Percentiles rank a stretch among this genome's conserved stretches.
Evolutionary conservation across 495 filamentous ascomycete genomes (phyloP).

Genomic region (Aspergillus sparsus): DNA sequence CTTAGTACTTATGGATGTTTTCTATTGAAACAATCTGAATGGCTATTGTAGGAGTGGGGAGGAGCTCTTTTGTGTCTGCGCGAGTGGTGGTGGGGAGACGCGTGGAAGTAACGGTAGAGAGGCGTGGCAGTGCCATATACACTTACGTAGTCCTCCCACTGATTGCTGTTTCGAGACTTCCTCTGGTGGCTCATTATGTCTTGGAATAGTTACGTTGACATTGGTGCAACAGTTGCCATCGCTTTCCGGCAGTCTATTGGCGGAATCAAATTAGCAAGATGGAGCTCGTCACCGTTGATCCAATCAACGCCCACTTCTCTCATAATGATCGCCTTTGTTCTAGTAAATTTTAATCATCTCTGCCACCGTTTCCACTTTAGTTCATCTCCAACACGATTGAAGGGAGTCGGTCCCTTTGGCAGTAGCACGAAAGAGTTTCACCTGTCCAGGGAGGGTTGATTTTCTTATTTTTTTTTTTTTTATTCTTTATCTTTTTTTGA

Average conservation of each 20-base stretch:
- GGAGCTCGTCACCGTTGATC: slow-evolving; percentile 3
- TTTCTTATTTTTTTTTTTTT: too few relatives aligned
- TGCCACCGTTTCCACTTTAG: background rate
- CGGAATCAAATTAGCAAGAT: background rate
- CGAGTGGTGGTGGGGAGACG: background rate
- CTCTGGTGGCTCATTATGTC: background rate
- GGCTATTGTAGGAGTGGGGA: too few relatives aligned
- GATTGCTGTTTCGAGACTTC: background rate
- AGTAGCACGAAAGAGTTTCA: background rate
- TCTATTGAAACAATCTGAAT: background rate
- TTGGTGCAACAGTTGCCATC: background rate
- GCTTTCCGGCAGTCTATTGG: slow-evolving; percentile 1
- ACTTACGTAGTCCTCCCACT: background rate
- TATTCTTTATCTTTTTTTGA: background rate
- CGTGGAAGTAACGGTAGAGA: background rate
- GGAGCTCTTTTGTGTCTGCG: too few relatives aligned
- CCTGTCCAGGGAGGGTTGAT: background rate
- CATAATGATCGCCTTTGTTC: slow-evolving; percentile 6
- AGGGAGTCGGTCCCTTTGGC: background rate
- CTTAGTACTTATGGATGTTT: background rate
- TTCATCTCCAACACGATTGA: background rate
- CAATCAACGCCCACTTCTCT: slow-evolving; percentile 4
- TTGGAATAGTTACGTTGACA: background rate
- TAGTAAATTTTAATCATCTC: background rate
- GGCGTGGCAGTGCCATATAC: background rate